Evolutionary conservation across 2,329 filamentous ascomycete species (phyloP).

Genomic region (Colletotrichum horii): DNA sequence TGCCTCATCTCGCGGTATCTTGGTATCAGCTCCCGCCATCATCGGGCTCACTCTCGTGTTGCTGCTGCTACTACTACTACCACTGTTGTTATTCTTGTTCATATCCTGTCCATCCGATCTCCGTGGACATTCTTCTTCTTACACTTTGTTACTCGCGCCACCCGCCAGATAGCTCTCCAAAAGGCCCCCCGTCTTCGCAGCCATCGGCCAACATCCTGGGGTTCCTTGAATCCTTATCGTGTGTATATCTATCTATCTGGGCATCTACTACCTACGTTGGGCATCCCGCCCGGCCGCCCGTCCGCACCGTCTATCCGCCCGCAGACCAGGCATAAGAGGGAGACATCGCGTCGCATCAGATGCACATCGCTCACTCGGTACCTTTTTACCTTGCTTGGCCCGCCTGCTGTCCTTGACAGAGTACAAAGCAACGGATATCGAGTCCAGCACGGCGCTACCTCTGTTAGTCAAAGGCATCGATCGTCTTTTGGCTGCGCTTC

Average conservation of each 20-base stretch:
- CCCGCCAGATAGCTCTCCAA: not conserved
- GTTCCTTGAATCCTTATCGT: not conserved
- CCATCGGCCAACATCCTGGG: not conserved
- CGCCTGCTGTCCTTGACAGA: not conserved
- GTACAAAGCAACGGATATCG: not conserved
- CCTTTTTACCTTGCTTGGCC: not conserved
- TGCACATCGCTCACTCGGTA: not conserved
- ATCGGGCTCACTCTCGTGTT: not conserved
- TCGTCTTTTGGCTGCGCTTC: not conserved
- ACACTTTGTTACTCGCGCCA: not conserved
- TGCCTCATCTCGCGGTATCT: conserved; percentile 12
- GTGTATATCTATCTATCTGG: not conserved
- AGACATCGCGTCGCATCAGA: not conserved
- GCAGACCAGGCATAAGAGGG: not conserved
- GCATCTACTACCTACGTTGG: not conserved
- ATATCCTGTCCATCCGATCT: not conserved
- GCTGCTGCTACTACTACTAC: not conserved
- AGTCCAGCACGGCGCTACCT: conserved; percentile 5
- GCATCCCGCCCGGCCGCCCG: not conserved
- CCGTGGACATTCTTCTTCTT: not conserved
- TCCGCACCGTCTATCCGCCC: not conserved
- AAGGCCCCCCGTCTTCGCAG: not conserved
- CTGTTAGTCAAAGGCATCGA: not conserved
- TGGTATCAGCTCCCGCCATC: conserved; percentile 20
- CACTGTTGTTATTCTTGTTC: not conserved